Percentiles rank a stretch among this genome's conserved stretches.
Conservation (phyloP, 1,139 yeast species). For the Blastobotrys petasosporus region DNA sequence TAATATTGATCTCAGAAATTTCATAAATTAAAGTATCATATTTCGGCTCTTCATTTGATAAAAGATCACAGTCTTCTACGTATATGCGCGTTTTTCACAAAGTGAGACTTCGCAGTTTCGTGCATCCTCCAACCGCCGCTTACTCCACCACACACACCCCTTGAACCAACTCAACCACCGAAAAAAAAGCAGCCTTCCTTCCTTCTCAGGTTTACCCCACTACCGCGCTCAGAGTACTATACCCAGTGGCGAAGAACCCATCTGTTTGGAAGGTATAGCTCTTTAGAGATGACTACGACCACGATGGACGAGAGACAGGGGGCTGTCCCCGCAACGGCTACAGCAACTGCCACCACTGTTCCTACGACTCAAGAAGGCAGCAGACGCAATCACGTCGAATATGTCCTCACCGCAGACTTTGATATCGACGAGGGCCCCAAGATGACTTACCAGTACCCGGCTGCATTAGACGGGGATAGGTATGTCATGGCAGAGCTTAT, state of each 20-base stretch:
- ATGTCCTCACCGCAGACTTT: slow-evolving; percentile 46
- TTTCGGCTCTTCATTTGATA: too few species aligned
- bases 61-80: too few species aligned
- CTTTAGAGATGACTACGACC: not conserved
- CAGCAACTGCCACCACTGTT: not conserved
- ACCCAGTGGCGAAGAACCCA: not conserved
- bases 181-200: not conserved
- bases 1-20: too few species aligned
- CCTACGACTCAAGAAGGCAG: not conserved
- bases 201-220: not conserved
- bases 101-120: too few species aligned
- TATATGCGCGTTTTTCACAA: too few species aligned
- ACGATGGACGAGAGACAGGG: not conserved
- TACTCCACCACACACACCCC: not conserved
- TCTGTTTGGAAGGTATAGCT: too few species aligned
- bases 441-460: slow-evolving; percentile 48
- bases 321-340: not conserved
- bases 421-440: slow-evolving; percentile 61
- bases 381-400: slow-evolving; percentile 27
- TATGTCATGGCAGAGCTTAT: slow-evolving; percentile 47
- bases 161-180: not conserved
- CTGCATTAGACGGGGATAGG: slow-evolving; percentile 42
- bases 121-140: not conserved
- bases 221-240: not conserved
- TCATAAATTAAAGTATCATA: too few species aligned